Conservation (phyloP, 768 basidiomycete genomes). For the Tricholoma hemisulphureum region DNA sequence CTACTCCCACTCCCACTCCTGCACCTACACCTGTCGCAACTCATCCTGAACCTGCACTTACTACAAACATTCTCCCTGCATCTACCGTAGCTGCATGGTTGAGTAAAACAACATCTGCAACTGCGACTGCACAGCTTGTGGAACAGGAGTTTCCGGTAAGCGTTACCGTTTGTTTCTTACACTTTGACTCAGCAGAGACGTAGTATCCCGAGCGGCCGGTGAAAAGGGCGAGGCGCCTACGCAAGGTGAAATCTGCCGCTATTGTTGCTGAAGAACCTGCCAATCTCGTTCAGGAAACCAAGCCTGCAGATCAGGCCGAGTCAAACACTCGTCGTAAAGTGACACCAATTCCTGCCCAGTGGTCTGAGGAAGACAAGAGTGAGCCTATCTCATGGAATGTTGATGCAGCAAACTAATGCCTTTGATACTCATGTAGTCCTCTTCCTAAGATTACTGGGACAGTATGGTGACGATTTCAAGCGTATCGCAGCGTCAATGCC, state of each 20-base stretch:
- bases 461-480: conserved; percentile 66
- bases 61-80: neutral
- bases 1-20: neutral
- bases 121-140: conserved; percentile 16
- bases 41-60: neutral
- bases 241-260: conserved; percentile 43
- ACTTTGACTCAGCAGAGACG: conserved; percentile 8
- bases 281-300: conserved; percentile 28
- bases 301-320: conserved; percentile 22
- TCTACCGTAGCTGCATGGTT: conserved; percentile 6
- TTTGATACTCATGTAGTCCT: conserved; percentile 33
- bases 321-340: conserved; percentile 26
- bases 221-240: conserved; percentile 39
- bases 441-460: conserved; percentile 55
- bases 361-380: conserved; percentile 72
- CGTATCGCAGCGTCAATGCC: conserved; percentile 69
- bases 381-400: conserved; percentile 16
- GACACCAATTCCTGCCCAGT: conserved; percentile 36
- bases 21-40: neutral
- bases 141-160: conserved; percentile 24
- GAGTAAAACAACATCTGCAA: conserved; percentile 18
- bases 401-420: neutral
- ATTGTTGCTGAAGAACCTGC: conserved; percentile 36
- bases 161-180: neutral
- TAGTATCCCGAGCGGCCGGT: conserved; percentile 37